Base-by-base conservation (phyloP, 768 basidiomycete genomes). In the Suillus weaverae region DNA sequence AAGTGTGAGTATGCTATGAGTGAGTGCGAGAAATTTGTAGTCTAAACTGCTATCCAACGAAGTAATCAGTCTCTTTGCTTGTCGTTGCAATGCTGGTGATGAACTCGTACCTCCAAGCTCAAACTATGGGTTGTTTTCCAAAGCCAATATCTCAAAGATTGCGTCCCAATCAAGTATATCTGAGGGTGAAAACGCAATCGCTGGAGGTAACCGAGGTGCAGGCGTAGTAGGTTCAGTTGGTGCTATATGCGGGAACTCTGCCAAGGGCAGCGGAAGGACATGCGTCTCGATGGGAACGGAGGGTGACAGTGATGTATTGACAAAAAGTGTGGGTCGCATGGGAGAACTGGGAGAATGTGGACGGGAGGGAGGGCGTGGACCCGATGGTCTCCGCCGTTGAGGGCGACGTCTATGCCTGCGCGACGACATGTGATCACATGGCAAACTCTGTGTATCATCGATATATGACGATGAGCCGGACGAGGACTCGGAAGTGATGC, bases 81-180 rank as follows among this genome's bases (percentile, higher is more conserved):
- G 26, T 20, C 18, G 20, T 35, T 54, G 39, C 10, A 11, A 57
- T 59, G 26, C 39, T 13, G 11, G 18, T 30, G 5, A 32, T 20
- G 18, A 41, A 41, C 39, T 20, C 38, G 3, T 59, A 59, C 39
- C 57, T 59, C 38, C 56, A 30, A 18, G 56, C 56, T 20, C 26
- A 30, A 32, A 20, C 16, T 59, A 59, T 59, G 57, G 1, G 6
- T 13, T 41, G 30, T 30, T 59, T 32, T 59, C 26, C 39, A 64
- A 61, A n/a, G 16, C 74, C 46, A 76, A 55, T 30, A 72, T 35
- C n/a, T 76, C 72, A 48, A 77, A 76, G 65, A 76, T 76, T 18
- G 38, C 61, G 53, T 76, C 76, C 75, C 75, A 76, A 50, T 76
- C 76, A 13, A 76, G 61, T 18, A 64, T 69, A 36, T 72, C 66